Evolutionary conservation across 257 asterid species (phyloP).

Genomic region (Gentiana dahurica): DNA sequence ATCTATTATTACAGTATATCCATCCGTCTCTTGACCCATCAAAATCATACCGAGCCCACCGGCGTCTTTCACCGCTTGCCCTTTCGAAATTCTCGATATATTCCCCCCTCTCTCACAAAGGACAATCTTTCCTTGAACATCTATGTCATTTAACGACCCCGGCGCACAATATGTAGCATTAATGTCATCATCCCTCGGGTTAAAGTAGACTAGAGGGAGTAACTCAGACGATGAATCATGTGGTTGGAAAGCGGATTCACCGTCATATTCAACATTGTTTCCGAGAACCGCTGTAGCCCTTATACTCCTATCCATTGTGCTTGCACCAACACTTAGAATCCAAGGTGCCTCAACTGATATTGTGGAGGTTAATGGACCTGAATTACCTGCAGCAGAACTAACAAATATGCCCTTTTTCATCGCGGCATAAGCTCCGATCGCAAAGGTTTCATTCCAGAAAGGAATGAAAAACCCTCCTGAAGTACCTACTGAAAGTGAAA

Average conservation of each 20-base stretch:
- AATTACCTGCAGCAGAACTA: slow-evolving; percentile 84
- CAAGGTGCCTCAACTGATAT: slow-evolving; percentile 81
- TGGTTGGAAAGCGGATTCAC: slow-evolving; percentile 17
- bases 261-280: slow-evolving; percentile 13
- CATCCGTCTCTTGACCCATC: slow-evolving; percentile 10
- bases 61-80: slow-evolving; percentile 14
- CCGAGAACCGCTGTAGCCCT: slow-evolving; percentile 52
- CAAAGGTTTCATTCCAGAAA: slow-evolving; percentile 50
- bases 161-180: too few relatives aligned
- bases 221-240: slow-evolving; percentile 2
- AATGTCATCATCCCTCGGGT: not conserved
- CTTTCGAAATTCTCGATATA: slow-evolving; percentile 8
- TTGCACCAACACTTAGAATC: slow-evolving; percentile 82
- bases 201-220: slow-evolving; percentile 15
- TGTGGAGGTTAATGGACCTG: slow-evolving; percentile 50
- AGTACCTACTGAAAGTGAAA: slow-evolving; percentile 44
- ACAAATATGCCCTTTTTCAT: slow-evolving; percentile 61
- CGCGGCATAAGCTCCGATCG: slow-evolving; percentile 71
- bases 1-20: slow-evolving; percentile 9
- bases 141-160: not conserved
- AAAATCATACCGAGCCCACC: slow-evolving; percentile 23
- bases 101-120: slow-evolving; percentile 14
- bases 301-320: slow-evolving; percentile 73
- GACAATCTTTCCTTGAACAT: slow-evolving; percentile 19
- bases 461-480: slow-evolving; percentile 56